Base-by-base conservation (phyloP, 2,329 filamentous ascomycete genomes). In the Calonectria honghensis region DNA sequence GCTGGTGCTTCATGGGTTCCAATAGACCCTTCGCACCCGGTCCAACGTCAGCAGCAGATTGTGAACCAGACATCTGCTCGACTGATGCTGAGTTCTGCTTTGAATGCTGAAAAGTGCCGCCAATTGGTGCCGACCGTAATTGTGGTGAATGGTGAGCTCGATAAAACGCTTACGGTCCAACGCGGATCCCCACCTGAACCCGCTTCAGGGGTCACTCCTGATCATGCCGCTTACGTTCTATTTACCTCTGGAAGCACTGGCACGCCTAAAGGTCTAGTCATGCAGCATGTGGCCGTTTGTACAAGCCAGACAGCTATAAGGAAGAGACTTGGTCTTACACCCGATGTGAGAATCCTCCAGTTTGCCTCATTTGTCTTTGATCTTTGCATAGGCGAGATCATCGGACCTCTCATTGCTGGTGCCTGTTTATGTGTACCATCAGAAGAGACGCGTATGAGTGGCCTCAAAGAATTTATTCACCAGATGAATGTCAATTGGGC, bases 181-280 rank as follows among this genome's bases (percentile, higher is more conserved):
- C 45, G 45, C 11, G 45, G 45, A 24, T 48, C 45, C 16, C 59
- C 27, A 24, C n/a, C 59, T 27, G 59, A 35, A 24, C 59, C 59
- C 2, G 24, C 37, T 11, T 41, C 59, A 5, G 59, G 41, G 20
- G 59, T 64, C n/a, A 64, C 35, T 48, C 59, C 59, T 11, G 35
- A 37, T 45, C 37, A 64, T 18, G n/a, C 59, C 18, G 59, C 59
- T 14, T 67, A 67, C 24, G 20, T 57, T 20, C 50, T 65, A 11
- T 65, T 65, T 24, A 65, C 61, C 13, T 65, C 61, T 41, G 61
- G 41, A 45, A 45, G 41, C 18, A 45, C 41, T 10, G 41, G 41
- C 2, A 45, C 41, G 10, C 41, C 41, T 3, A 82, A 81, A 39
- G 80, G 79, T 13, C 70, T 78, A 13, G 63, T 77, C 6, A 65